Percentiles rank a stretch among this genome's conserved stretches.
Conservation (phyloP, 2,329 filamentous ascomycete genomes). For the Parastagonospora nodorum region DNA sequence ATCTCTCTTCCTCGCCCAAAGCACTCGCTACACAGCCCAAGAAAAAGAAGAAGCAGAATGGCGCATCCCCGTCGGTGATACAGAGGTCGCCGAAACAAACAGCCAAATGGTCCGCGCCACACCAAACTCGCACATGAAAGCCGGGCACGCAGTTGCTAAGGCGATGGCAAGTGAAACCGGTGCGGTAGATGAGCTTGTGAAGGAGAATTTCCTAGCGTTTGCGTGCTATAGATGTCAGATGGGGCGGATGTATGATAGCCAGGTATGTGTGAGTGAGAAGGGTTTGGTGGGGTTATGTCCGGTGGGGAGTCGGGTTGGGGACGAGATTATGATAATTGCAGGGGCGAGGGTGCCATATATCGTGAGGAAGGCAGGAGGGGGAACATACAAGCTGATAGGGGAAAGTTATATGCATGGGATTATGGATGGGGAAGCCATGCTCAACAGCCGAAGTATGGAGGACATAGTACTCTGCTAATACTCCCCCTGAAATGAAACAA, state of each 20-base stretch:
- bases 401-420: slow-evolving; percentile 13
- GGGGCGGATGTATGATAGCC: slow-evolving; percentile 11
- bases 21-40: not conserved
- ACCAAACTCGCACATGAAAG: slow-evolving; percentile 1
- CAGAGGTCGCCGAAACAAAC: slow-evolving; percentile 4
- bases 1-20: slow-evolving; percentile 2
- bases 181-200: not conserved
- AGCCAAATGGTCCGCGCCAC: not conserved
- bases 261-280: slow-evolving; percentile 8
- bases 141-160: not conserved
- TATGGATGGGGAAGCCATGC: slow-evolving; percentile 21
- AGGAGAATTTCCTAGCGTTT: not conserved
- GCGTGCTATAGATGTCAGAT: slow-evolving; percentile 5
- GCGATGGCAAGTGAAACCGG: not conserved
- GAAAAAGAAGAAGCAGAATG: slow-evolving; percentile 11
- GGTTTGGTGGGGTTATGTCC: slow-evolving; percentile 14
- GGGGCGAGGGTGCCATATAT: slow-evolving; percentile 15
- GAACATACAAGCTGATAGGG: slow-evolving; percentile 10
- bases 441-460: no score
- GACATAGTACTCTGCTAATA: no score
- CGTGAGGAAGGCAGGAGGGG: not conserved
- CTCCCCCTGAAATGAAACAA: no score
- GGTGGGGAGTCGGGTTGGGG: slow-evolving; percentile 2
- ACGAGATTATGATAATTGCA: slow-evolving; percentile 10
- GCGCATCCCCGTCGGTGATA: slow-evolving; percentile 17